Conservation (phyloP, 1,284 basidiomycete genomes). For the Puccinia novopanici region DNA sequence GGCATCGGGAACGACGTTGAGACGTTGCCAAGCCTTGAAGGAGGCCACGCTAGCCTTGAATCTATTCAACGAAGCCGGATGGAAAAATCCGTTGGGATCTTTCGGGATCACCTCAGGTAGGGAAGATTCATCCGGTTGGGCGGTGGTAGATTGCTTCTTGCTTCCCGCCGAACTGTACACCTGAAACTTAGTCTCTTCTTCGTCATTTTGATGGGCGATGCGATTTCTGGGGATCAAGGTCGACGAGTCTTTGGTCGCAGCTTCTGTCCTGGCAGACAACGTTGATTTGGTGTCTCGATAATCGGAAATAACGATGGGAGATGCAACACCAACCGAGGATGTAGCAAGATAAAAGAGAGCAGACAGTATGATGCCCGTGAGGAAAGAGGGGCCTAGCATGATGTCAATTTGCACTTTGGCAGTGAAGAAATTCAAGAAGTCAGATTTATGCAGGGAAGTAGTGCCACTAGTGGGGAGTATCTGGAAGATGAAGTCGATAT, state of each 20-base stretch:
- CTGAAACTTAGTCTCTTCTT: neutral
- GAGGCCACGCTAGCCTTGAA: slow-evolving; percentile 26
- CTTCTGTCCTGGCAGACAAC: neutral
- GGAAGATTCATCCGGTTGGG: slow-evolving; percentile 5
- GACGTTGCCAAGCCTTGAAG: slow-evolving; percentile 14
- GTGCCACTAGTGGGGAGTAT: neutral
- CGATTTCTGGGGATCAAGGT: slow-evolving; percentile 6
- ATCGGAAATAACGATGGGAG: slow-evolving; percentile 14
- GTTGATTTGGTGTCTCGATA: neutral
- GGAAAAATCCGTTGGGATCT: slow-evolving; percentile 30
- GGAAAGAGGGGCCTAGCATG: neutral
- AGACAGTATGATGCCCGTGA: neutral
- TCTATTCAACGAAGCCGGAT: slow-evolving; percentile 17
- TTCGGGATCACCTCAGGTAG: slow-evolving; percentile 19
- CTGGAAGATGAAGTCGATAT: neutral
- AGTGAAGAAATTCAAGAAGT: neutral
- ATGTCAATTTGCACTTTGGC: neutral
- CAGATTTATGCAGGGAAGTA: neutral
- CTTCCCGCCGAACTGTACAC: neutral
- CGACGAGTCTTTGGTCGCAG: slow-evolving; percentile 2
- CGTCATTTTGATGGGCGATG: neutral
- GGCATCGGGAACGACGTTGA: slow-evolving; percentile 15
- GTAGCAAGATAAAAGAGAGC: slow-evolving; percentile 6
- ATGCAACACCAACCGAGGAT: slow-evolving; percentile 2
- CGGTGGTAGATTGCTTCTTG: neutral